These are phyloP conservation scores for Termitomyces sp. DNA, from an alignment of 768 basidiomycete species.

Conservation along the genomic window DNA sequence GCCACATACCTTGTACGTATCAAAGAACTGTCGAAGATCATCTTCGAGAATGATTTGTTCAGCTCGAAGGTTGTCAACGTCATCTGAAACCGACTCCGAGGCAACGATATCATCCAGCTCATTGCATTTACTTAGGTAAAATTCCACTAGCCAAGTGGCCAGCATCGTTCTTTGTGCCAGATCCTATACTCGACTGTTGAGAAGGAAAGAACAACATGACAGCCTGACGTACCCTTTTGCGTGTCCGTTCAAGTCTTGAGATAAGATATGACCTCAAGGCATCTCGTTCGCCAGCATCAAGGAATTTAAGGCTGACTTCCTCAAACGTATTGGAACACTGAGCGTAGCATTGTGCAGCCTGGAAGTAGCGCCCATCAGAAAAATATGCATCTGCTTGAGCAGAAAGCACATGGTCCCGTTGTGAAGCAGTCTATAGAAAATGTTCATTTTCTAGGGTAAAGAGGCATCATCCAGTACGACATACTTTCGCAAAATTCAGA, in stretches of 20 bases:
- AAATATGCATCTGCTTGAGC: constrained; percentile 83
- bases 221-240: constrained; percentile 62
- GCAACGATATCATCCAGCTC: constrained; percentile 93
- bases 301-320: constrained; percentile 85
- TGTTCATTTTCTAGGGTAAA: neutral
- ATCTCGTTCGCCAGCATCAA: constrained; percentile 88
- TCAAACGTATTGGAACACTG: constrained; percentile 88
- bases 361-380: constrained; percentile 76
- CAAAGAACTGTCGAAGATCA: constrained; percentile 88
- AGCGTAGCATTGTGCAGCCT: constrained; percentile 89
- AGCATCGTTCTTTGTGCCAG: constrained; percentile 94
- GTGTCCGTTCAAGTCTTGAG: constrained; percentile 79
- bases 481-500: constrained; percentile 76
- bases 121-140: constrained; percentile 95
- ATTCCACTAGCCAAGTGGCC: constrained; percentile 97
- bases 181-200: constrained; percentile 50
- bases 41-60: constrained; percentile 87
- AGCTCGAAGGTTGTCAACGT: constrained; percentile 78
- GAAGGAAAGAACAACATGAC: neutral
- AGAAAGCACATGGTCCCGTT: constrained; percentile 80
- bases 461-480: constrained; percentile 9
- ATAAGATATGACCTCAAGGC: constrained; percentile 87
- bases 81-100: constrained; percentile 75
- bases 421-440: constrained; percentile 64
- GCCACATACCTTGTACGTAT: constrained; percentile 80